Evolutionary conservation across 2,329 filamentous ascomycete species (phyloP).

Genomic region (Tolypocladium pustulatum): DNA sequence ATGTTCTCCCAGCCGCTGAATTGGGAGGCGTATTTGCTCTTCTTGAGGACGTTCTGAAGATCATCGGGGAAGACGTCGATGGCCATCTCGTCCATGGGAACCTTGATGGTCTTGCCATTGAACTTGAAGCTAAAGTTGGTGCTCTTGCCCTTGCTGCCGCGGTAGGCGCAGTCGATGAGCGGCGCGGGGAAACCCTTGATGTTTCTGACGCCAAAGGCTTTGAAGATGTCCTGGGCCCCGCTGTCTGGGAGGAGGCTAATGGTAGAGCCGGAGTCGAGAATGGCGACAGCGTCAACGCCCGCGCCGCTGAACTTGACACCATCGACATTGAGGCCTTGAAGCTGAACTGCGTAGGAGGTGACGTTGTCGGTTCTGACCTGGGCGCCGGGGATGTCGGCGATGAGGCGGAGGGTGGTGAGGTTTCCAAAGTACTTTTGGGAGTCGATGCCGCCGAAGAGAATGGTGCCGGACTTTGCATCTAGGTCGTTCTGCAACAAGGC

Average conservation of each 20-base stretch:
- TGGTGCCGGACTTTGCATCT: slow-evolving; percentile 50
- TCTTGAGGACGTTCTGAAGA: slow-evolving; percentile 30
- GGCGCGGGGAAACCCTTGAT: slow-evolving; percentile 30
- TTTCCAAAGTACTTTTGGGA: slow-evolving; percentile 58
- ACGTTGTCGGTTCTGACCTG: slow-evolving; percentile 26
- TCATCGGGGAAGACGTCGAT: slow-evolving; percentile 31
- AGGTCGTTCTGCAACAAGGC: slow-evolving; percentile 41
- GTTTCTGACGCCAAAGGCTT: slow-evolving; percentile 40
- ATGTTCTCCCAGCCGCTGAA: slow-evolving; percentile 28
- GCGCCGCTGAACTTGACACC: slow-evolving; percentile 22
- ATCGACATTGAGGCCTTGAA: slow-evolving; percentile 27
- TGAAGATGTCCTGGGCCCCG: slow-evolving; percentile 40
- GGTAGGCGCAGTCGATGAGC: slow-evolving; percentile 41
- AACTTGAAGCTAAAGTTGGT: slow-evolving; percentile 43
- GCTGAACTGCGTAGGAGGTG: slow-evolving; percentile 23
- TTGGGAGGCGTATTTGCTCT: slow-evolving; percentile 18
- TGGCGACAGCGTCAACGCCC: slow-evolving; percentile 41
- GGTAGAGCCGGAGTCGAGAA: slow-evolving; percentile 67
- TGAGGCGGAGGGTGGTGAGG: slow-evolving; percentile 31
- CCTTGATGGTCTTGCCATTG: slow-evolving; percentile 33
- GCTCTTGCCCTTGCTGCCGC: slow-evolving; percentile 28
- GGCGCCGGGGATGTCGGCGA: slow-evolving; percentile 27
- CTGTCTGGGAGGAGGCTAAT: slow-evolving; percentile 57
- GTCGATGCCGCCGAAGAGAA: slow-evolving; percentile 74
- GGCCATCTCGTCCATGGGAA: slow-evolving; percentile 43